These are phyloP conservation scores for Lolium multiflorum DNA, from an alignment of 176 grass and related monocot species.

Conservation along the genomic window DNA sequence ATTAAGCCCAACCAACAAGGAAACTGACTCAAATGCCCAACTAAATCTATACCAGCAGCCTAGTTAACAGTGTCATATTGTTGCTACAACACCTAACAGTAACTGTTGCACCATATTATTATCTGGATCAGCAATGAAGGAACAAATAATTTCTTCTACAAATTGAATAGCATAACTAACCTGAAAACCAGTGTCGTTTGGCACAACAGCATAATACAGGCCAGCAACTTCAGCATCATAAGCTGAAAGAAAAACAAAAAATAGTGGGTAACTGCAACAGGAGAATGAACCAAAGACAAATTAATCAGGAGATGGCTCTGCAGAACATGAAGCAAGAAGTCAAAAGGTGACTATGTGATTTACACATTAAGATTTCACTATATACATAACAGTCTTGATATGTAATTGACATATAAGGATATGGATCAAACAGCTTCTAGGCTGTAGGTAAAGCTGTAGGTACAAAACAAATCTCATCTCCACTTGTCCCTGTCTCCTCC, in stretches of 20 bases:
- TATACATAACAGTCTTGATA: neutral
- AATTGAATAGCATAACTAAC: constrained; percentile 48
- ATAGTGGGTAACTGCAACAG: constrained; percentile 10
- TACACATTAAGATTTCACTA: constrained; percentile 17
- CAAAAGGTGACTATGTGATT: constrained; percentile 19
- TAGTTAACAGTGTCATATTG: neutral
- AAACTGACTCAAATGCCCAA: constrained; percentile 15
- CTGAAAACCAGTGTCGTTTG: constrained; percentile 85
- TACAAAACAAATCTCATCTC: neutral
- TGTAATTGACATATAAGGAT: constrained; percentile 7
- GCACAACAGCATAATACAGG: constrained; percentile 67
- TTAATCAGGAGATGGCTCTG: constrained; percentile 12
- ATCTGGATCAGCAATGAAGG: constrained; percentile 25
- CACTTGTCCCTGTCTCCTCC: neutral
- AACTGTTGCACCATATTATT: neutral
- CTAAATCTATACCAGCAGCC: neutral
- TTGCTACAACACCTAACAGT: constrained; percentile 23
- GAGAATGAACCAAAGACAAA: constrained; percentile 1
- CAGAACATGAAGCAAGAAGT: neutral
- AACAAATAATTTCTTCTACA: neutral
- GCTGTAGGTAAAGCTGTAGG: neutral
- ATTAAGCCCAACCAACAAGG: constrained; percentile 10
- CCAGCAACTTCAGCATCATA: constrained; percentile 98
- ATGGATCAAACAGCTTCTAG: neutral
- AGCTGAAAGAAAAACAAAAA: constrained; percentile 64